Evolutionary conservation across 305 asterid species (phyloP).

Genomic region (Solanum hybrid): DNA sequence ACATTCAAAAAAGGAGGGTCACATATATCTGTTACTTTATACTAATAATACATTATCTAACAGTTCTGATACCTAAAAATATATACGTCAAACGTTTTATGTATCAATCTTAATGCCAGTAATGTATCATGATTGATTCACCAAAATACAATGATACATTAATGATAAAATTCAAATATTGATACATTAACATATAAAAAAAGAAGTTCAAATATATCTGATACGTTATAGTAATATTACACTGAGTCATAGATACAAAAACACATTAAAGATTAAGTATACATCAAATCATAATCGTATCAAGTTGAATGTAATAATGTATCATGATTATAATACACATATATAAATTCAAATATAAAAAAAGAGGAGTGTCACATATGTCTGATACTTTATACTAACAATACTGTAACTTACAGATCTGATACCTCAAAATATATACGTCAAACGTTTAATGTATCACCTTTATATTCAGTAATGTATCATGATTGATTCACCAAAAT

Average conservation of each 20-base stretch:
- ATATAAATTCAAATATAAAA: too few relatives aligned
- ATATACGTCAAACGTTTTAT: background rate
- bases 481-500: too few relatives aligned
- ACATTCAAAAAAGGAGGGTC: too few relatives aligned
- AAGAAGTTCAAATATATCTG: background rate
- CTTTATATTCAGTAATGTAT: background rate
- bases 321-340: too few relatives aligned
- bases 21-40: too few relatives aligned
- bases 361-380: background rate
- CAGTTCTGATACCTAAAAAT: background rate
- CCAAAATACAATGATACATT: background rate
- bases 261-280: background rate
- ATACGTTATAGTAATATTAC: background rate
- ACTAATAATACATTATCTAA: too few relatives aligned
- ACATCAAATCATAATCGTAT: background rate
- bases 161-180: too few relatives aligned
- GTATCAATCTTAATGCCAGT: background rate
- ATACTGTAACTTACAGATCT: accelerated
- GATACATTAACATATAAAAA: background rate
- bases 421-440: background rate
- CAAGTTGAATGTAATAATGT: background rate
- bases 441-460: background rate
- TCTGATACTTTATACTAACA: background rate
- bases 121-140: background rate
- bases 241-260: background rate